Conservation (phyloP, 495 filamentous ascomycete genomes). For the Penicillium ucsense region DNA sequence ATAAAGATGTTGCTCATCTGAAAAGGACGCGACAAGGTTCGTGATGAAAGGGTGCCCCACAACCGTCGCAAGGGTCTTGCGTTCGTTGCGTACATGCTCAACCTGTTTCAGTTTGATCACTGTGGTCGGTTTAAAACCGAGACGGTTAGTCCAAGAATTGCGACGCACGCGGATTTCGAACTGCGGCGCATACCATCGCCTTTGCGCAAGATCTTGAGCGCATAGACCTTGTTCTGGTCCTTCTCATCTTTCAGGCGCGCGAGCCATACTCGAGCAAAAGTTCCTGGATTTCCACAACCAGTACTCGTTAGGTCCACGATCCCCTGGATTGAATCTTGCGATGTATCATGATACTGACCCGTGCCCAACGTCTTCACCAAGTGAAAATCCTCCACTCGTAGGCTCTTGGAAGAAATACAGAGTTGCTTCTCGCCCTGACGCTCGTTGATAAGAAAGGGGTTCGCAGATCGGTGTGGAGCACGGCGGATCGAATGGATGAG, state of each 20-base stretch:
- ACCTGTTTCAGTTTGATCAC: slow-evolving; percentile 96
- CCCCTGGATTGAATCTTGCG: background rate
- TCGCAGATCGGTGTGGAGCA: slow-evolving; percentile 34
- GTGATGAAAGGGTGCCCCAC: slow-evolving; percentile 94
- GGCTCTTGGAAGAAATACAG: slow-evolving; percentile 42
- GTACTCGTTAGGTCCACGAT: slow-evolving; percentile 18
- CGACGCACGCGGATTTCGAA: background rate
- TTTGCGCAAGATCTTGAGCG: slow-evolving; percentile 89
- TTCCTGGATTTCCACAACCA: slow-evolving; percentile 47
- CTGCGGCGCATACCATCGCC: slow-evolving; percentile 48
- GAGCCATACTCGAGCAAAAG: slow-evolving; percentile 92
- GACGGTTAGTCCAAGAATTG: slow-evolving; percentile 2
- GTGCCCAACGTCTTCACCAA: slow-evolving; percentile 86
- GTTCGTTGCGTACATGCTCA: slow-evolving; percentile 93
- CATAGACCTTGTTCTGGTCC: slow-evolving; percentile 68
- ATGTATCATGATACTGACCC: slow-evolving; percentile 36
- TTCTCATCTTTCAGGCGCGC: slow-evolving; percentile 53
- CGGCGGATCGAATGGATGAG: slow-evolving; percentile 36
- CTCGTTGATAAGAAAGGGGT: slow-evolving; percentile 43
- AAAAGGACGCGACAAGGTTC: slow-evolving; percentile 79
- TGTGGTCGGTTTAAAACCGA: slow-evolving; percentile 19
- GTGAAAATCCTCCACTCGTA: slow-evolving; percentile 66
- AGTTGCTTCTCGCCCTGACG: slow-evolving; percentile 49
- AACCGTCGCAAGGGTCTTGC: slow-evolving; percentile 75
- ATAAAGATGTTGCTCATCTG: slow-evolving; percentile 80